Evolutionary conservation across 1,139 yeast genomes (phyloP).

Genomic region (Lodderomyces parapsilosis): DNA sequence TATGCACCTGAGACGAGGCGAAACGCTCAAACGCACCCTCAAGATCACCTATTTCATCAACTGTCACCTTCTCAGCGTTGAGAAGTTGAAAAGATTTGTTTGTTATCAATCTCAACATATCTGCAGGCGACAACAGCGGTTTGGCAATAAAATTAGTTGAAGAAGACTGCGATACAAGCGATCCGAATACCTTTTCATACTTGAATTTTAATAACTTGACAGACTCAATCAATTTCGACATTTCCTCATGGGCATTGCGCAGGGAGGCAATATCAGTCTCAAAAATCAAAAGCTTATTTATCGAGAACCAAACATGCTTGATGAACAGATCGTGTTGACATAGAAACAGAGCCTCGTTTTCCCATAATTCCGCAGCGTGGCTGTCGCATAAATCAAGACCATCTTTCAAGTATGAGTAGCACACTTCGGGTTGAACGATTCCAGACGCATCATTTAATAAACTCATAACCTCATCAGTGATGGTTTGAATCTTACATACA

Average conservation of each 20-base stretch:
- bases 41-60: background rate
- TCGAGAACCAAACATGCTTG: background rate
- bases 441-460: background rate
- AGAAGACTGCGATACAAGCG: background rate
- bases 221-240: background rate
- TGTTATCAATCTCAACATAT: background rate
- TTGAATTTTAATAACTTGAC: background rate
- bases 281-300: background rate
- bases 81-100: background rate
- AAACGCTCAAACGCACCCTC: background rate
- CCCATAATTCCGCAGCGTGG: background rate
- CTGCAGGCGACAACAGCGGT: no score
- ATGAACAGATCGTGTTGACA: background rate
- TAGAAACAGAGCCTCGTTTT: background rate
- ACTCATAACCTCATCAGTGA: background rate
- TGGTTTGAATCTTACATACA: background rate
- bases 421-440: no score
- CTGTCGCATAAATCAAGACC: background rate
- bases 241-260: background rate
- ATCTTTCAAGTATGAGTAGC: background rate
- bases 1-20: background rate
- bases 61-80: background rate
- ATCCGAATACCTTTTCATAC: background rate
- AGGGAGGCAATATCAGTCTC: background rate
- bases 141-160: background rate